Conservation (phyloP, 352 stramenopile genomes). For the Saprolegnia diclina region DNA sequence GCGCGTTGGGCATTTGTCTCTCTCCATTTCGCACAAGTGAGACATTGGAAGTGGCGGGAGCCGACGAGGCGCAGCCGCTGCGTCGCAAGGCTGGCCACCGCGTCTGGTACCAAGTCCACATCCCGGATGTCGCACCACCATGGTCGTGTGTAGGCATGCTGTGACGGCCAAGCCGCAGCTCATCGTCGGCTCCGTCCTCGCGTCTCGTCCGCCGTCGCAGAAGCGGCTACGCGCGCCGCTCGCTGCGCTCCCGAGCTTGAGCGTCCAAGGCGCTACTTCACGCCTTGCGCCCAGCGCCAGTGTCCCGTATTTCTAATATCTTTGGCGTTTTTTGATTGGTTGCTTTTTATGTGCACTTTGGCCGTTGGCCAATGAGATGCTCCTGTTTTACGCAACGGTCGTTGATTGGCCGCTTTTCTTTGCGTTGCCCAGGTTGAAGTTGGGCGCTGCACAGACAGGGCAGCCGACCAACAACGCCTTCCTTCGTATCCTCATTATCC, state of each 20-base stretch:
- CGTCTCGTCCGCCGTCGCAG: not conserved
- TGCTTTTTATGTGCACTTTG: slow-evolving; percentile 2
- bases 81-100: slow-evolving; percentile 6
- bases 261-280: not conserved
- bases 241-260: not conserved
- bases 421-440: slow-evolving; percentile 14
- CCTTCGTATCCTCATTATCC: not conserved
- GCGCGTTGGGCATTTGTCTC: not conserved
- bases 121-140: not conserved
- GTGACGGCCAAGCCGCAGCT: slow-evolving; percentile 48
- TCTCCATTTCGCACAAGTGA: not conserved
- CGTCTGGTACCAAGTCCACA: not conserved
- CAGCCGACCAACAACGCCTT: not conserved
- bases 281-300: slow-evolving; percentile 1
- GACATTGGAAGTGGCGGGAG: not conserved
- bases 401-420: slow-evolving; percentile 9
- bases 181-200: slow-evolving; percentile 29
- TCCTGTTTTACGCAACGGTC: not conserved
- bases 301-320: slow-evolving; percentile 22
- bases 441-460: not conserved
- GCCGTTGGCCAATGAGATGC: slow-evolving; percentile 13
- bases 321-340: slow-evolving; percentile 8
- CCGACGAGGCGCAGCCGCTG: no score
- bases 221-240: not conserved
- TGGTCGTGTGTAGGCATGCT: slow-evolving; percentile 31